Base-by-base conservation (phyloP, 176 grass and related monocot species). In the Bothriochloa decipiens region DNA sequence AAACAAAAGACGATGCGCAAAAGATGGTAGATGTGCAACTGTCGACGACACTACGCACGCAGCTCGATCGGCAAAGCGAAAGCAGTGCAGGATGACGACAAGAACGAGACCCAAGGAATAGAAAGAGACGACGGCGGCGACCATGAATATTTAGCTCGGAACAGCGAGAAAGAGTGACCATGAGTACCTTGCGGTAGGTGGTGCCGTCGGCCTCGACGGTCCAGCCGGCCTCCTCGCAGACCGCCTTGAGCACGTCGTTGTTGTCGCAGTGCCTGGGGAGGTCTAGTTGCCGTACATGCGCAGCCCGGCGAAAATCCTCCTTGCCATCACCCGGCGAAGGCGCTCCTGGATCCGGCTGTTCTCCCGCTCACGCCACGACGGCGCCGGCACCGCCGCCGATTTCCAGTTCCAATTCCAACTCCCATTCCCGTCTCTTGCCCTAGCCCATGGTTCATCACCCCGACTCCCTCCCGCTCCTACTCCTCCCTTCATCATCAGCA, bases 181-280 rank as follows among this genome's bases (percentile, higher is more conserved):
- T 7, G 15, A 17, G 47, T 52, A 52, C 47, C 47, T 17, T 17
- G 47, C 49, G 49, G 49, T 52, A 18, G 49, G 49, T 52, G 49
- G 49, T 52, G 49, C 49, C 49, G 49, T 52, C 49, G 49, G 49
- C 46, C 46, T 49, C 46, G 0, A 49, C 46, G 46, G 46, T 49
- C 13, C 13, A 49, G 46, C 46, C 46, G 46, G 46, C 8, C 10
- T 93, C 96, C 47, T 85, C 11, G 89, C 91, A 93, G 53, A 98
- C 81, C 25, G 93, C 91, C 82, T 43, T 98, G 89, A 98, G 90
- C 45, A 98, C 93, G 57, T 85, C 81, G 84, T 98, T 95, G 91
- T 95, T 93, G 89, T 95, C 96, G 84, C 91, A 92, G 85, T 98
- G 87, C 89, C 87, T 90, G 12, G 93, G 96, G 15, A 98, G 92